Base-by-base conservation (phyloP, 2,329 filamentous ascomycete species). In the Leptographium lundbergii region DNA sequence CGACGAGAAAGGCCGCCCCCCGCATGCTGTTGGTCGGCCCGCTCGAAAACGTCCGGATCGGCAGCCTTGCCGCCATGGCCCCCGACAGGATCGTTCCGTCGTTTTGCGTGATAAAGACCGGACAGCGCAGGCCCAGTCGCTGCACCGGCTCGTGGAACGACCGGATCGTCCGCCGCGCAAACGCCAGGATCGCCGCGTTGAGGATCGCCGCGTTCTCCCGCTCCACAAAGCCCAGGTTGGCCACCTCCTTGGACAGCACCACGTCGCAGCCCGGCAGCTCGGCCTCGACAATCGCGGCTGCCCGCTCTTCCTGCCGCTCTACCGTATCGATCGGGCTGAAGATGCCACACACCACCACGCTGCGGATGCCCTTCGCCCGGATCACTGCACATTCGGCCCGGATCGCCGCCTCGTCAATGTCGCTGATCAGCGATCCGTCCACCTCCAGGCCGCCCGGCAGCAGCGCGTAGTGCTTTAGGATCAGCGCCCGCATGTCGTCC, bases 131-230 rank as follows among this genome's bases (percentile, higher is more conserved):
- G 0, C 75, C 73, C 2, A 86, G 68, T 2, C 72, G 71, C 48
- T 69, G 68, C 51, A 85, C 74, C 0, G 82, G 77, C 45, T 73
- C 70, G 27, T 77, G 72, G 63, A 86, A 86, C 0, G 77, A 76
- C 11, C 70, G 71, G 61, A 85, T 83, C 0, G 81, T 85, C 62
- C 74, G 73, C 19, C 75, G 73, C 0, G 81, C 82, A 65, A 84
- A 84, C 0, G 73, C 67, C 13, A 85, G 70, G 39, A 86, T 82
- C 2, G 81, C 77, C 0, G 82, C 83, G 63, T 87, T 86, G 24
- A 87, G 70, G 22, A 86, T 82, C 2, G 81, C 77, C 0, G 83
- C 82, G 64, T 86, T 86, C 67, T 86, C 84, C 45, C 84, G 74
- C 68, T 85, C 82, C 9, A 85, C 69, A 57, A 83, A 81, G 47